Conservation (phyloP, 192 early-diverging fungal species). For the Gaertneriomyces semiglobifer region DNA sequence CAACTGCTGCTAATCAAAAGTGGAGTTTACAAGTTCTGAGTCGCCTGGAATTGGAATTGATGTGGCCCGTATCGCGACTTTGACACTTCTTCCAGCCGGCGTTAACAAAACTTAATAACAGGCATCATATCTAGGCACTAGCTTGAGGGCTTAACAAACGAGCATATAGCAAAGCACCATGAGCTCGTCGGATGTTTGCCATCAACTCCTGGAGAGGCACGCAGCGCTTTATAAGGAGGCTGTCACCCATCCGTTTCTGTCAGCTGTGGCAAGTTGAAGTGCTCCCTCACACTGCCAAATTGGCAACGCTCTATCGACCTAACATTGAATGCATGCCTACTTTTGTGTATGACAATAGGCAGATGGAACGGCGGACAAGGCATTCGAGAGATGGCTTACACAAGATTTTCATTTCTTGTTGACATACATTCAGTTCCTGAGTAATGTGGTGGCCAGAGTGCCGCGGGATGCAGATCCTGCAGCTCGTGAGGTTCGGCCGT, state of each 20-base stretch:
- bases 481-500: constrained; percentile 11
- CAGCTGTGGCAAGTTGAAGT: not conserved
- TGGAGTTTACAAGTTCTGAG: too few species aligned
- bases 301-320: too few species aligned
- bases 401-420: constrained; percentile 32
- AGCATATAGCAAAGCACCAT: not conserved
- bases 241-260: constrained; percentile 5
- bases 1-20: too few species aligned
- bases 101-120: too few species aligned
- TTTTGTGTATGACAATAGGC: constrained; percentile 5
- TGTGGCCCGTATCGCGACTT: too few species aligned
- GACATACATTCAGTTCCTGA: constrained; percentile 21
- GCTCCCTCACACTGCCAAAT: not conserved
- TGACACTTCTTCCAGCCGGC: too few species aligned
- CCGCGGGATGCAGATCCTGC: constrained; percentile 10
- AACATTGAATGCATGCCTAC: too few species aligned
- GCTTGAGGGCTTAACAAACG: too few species aligned
- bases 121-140: too few species aligned
- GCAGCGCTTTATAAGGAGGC: constrained; percentile 8
- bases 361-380: constrained; percentile 13
- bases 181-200: constrained; percentile 4
- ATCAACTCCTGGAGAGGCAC: not conserved
- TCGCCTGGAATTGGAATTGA: too few species aligned
- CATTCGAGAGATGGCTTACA: constrained; percentile 23
- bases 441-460: constrained; percentile 10